A percentile compares a stretch with the other conserved stretches of the same genome.
These are phyloP conservation scores for Mortierella sp. DNA, from an alignment of 371 early-diverging fungal genomes.

Conservation along the genomic window DNA sequence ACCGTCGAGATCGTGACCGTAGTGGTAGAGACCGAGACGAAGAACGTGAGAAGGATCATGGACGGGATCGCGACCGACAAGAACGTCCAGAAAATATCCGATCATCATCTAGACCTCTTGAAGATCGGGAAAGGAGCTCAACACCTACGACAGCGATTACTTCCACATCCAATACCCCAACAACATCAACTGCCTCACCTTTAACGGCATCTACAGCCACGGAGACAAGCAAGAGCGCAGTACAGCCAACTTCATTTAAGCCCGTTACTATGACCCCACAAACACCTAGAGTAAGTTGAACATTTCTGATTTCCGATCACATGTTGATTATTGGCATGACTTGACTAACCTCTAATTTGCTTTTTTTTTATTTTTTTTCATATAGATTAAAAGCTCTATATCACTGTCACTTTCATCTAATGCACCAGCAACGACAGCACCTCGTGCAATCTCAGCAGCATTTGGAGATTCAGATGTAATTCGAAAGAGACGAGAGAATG, in stretches of 20 bases:
- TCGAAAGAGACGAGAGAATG: slow-evolving; percentile 72
- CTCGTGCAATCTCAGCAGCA: slow-evolving; percentile 39
- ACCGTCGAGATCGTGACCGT: slow-evolving; percentile 26
- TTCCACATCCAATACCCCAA: not conserved
- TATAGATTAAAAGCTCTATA: slow-evolving; percentile 34
- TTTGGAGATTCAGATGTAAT: slow-evolving; percentile 44
- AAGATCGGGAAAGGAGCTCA: slow-evolving; percentile 35
- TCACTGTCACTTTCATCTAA: slow-evolving; percentile 24
- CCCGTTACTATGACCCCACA: slow-evolving; percentile 17
- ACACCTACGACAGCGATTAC: slow-evolving; percentile 15
- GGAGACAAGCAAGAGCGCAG: not conserved
- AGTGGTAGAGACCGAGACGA: slow-evolving; percentile 21
- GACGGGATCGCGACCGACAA: slow-evolving; percentile 14
- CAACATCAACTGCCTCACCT: slow-evolving; percentile 3
- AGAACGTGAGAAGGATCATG: slow-evolving; percentile 19
- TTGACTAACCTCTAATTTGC: not conserved
- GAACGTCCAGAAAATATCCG: slow-evolving; percentile 19
- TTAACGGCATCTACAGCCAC: not conserved
- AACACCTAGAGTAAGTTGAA: slow-evolving; percentile 17
- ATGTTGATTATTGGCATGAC: not conserved
- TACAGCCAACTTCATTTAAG: slow-evolving; percentile 17
- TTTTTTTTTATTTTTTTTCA: not conserved
- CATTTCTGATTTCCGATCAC: not conserved
- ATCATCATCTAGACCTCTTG: slow-evolving; percentile 30
- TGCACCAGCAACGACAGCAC: slow-evolving; percentile 22